Conservation (phyloP, 306 rosid species). For the Prunus mira region DNA sequence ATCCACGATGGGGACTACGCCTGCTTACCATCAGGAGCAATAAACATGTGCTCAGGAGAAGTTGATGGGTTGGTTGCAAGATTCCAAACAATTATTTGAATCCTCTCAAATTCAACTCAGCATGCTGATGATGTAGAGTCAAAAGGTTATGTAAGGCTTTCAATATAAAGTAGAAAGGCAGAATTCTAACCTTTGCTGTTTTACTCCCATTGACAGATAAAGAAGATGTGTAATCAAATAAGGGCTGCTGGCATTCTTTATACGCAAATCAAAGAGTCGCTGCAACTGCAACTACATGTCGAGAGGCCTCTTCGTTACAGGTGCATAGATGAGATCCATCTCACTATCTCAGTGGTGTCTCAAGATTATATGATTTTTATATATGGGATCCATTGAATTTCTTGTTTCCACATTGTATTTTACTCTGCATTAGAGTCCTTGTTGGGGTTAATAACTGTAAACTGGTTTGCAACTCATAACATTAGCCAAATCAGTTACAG, state of each 20-base stretch:
- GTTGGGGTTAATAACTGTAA: too few species aligned
- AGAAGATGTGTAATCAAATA: conserved; percentile 62
- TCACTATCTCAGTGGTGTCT: too few species aligned
- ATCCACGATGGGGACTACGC: conserved; percentile 21
- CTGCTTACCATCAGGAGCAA: conserved; percentile 69
- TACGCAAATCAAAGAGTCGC: too few species aligned
- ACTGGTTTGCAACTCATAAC: too few species aligned
- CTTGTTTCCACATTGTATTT: neutral
- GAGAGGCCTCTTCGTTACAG: too few species aligned
- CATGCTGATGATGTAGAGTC: too few species aligned
- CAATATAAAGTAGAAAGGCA: neutral
- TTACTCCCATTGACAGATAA: conserved; percentile 63
- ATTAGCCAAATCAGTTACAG: too few species aligned
- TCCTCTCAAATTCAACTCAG: too few species aligned
- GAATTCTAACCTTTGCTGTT: conserved; percentile 75
- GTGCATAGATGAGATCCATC: neutral
- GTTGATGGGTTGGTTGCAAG: conserved; percentile 96
- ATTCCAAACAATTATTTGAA: conserved; percentile 15
- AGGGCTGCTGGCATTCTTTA: conserved; percentile 72
- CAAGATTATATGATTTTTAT: too few species aligned
- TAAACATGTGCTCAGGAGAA: conserved; percentile 94
- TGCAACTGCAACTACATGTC: too few species aligned
- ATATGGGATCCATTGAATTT: neutral
- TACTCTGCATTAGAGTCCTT: too few species aligned
- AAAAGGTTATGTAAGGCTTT: neutral